phyloP scores from a whole-genome alignment of 495 filamentous ascomycete genomes.

The Podospora anserina region DNA sequence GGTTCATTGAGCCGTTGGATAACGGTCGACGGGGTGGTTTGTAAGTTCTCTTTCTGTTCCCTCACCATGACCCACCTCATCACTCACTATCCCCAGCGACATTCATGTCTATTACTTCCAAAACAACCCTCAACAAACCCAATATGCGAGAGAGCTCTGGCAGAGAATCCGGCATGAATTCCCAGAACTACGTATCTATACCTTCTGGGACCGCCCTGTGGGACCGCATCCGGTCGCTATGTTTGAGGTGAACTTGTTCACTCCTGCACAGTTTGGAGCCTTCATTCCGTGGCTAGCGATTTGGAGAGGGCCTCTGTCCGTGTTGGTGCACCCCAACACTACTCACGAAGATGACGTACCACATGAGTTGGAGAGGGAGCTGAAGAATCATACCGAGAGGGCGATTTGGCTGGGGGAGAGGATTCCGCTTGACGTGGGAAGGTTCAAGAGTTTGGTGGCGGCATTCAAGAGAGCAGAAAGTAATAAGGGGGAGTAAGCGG shows the following conservation, averaged over 20 bases:
- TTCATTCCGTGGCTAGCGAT: conserved; percentile 83
- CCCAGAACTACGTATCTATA: conserved; percentile 82
- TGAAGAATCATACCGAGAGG: conserved; percentile 66
- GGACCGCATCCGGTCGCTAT: conserved; percentile 83
- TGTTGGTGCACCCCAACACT: conserved; percentile 79
- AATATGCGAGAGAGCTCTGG: conserved; percentile 68
- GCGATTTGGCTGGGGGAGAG: conserved; percentile 84
- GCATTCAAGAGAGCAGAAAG: not conserved
- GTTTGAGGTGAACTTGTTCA: conserved; percentile 90
- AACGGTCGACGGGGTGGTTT: conserved; percentile 60
- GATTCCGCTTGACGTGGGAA: conserved; percentile 62
- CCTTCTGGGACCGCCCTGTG: conserved; percentile 69
- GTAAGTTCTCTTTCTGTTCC: conserved; percentile 33
- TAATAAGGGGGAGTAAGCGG: not conserved
- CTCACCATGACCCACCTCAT: not conserved
- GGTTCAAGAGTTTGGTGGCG: conserved; percentile 46
- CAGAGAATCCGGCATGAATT: conserved; percentile 81
- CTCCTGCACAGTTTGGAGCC: conserved; percentile 81
- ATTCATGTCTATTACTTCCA: conserved; percentile 80
- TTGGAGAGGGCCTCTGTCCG: conserved; percentile 77
- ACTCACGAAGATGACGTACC: conserved; percentile 31
- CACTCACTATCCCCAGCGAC: conserved; percentile 45
- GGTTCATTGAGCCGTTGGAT: conserved; percentile 61
- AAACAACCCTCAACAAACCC: conserved; percentile 57
- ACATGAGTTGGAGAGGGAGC: conserved; percentile 43